These are phyloP conservation scores for Penicillium silybi DNA, from an alignment of 495 filamentous ascomycete genomes.

Conservation along the genomic window DNA sequence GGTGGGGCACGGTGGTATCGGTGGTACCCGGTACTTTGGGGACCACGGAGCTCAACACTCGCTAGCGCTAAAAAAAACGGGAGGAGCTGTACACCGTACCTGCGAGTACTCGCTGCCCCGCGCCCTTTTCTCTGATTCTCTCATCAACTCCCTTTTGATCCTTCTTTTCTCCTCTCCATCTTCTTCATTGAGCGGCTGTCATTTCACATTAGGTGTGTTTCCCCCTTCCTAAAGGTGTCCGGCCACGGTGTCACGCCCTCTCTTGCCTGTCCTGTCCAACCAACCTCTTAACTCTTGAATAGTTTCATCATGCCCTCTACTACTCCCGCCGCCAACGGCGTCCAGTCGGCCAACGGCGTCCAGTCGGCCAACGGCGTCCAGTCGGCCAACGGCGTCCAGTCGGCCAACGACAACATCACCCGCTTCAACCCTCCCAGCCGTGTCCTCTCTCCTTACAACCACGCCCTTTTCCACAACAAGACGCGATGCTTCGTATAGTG, in stretches of 20 bases:
- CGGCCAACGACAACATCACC: slow-evolving; percentile 97
- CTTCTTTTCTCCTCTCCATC: slow-evolving; percentile 14
- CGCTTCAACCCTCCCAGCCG: slow-evolving; percentile 92
- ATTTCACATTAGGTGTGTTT: slow-evolving; percentile 18
- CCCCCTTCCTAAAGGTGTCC: slow-evolving; percentile 2
- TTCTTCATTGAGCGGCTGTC: slow-evolving; percentile 17
- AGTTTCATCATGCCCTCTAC: slow-evolving; percentile 47
- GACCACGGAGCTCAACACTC: slow-evolving; percentile 5
- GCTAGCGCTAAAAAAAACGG: neutral
- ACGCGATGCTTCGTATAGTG: slow-evolving; percentile 99
- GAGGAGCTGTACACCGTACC: slow-evolving; percentile 33
- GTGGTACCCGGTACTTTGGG: slow-evolving; percentile 26
- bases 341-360: slow-evolving; percentile 77
- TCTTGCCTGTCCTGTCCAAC: neutral
- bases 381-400: slow-evolving; percentile 45
- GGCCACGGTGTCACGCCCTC: slow-evolving; percentile 4
- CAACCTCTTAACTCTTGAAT: neutral
- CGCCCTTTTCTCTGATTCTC: slow-evolving; percentile 22
- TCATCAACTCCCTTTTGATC: slow-evolving; percentile 9
- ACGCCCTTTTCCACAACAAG: slow-evolving; percentile 96
- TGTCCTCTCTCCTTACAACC: slow-evolving; percentile 79
- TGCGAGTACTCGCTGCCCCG: slow-evolving; percentile 30
- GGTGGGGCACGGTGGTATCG: slow-evolving; percentile 13
- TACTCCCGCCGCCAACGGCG: slow-evolving; percentile 39
- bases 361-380: slow-evolving; percentile 86